Evolutionary conservation across 2,329 filamentous ascomycete species (phyloP).

Genomic region (Sporothrix dimorphospora): DNA sequence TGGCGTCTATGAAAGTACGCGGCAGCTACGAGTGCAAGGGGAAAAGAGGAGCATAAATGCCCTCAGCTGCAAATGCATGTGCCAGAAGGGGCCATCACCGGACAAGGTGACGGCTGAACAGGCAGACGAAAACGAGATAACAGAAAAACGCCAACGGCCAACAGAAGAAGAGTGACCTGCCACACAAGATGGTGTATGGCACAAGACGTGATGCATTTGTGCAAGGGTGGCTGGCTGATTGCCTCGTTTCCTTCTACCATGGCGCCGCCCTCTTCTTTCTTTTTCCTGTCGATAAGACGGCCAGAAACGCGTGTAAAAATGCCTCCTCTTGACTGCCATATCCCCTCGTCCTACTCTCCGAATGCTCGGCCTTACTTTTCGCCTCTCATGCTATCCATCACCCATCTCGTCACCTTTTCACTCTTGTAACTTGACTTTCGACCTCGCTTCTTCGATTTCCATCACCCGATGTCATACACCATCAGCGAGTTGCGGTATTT

Average conservation of each 20-base stretch:
- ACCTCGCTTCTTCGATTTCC: not conserved
- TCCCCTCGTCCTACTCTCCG: no score
- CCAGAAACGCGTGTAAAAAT: not conserved
- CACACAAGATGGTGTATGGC: not conserved
- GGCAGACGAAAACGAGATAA: not conserved
- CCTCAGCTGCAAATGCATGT: not conserved
- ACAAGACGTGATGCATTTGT: not conserved
- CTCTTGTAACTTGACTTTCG: not conserved
- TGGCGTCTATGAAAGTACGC: not conserved
- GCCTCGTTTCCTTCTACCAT: not conserved
- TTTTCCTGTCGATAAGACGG: not conserved
- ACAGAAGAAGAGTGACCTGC: not conserved
- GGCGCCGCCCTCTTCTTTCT: slow-evolving; percentile 3
- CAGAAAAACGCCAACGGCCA: not conserved
- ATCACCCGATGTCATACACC: not conserved
- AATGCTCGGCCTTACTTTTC: no score
- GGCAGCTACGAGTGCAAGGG: not conserved
- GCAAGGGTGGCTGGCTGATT: slow-evolving; percentile 9
- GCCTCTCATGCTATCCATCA: no score
- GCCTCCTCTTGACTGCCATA: not conserved
- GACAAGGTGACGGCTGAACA: not conserved
- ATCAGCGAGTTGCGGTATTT: not conserved
- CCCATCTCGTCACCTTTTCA: not conserved
- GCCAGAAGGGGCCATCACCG: not conserved
- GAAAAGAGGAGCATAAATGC: not conserved